Conservation (phyloP, 2,329 filamentous ascomycete genomes). For the Aspergillus aculeatinus region DNA sequence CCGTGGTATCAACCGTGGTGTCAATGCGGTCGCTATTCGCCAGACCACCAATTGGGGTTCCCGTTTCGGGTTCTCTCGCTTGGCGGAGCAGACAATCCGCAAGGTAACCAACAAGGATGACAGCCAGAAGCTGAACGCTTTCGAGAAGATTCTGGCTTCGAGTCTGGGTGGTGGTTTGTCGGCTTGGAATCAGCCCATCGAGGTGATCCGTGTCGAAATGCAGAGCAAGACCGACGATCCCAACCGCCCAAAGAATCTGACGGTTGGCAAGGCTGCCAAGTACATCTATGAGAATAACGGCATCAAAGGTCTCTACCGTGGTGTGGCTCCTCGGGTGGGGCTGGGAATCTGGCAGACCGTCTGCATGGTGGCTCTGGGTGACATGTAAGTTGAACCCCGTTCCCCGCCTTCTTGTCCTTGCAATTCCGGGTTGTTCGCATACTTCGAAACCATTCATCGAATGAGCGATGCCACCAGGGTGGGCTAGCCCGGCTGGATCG, state of each 20-base stretch:
- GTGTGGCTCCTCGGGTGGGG: constrained; percentile 89
- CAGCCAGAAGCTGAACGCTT: constrained; percentile 70
- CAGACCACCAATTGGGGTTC: constrained; percentile 99
- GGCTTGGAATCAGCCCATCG: constrained; percentile 99
- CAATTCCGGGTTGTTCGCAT: constrained; percentile 1
- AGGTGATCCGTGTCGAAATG: constrained; percentile 99
- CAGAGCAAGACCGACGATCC: constrained; percentile 98
- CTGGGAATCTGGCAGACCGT: constrained; percentile 98
- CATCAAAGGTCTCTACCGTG: constrained; percentile 88
- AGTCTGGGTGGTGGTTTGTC: constrained; percentile 88
- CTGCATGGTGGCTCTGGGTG: constrained; percentile 98
- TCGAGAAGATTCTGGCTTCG: constrained; percentile 87
- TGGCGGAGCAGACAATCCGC: constrained; percentile 88
- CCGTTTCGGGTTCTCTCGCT: constrained; percentile 87
- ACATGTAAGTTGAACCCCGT: constrained; percentile 68
- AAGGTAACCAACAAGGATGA: constrained; percentile 74
- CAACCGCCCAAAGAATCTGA: constrained; percentile 99
- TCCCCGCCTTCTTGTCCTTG: not conserved
- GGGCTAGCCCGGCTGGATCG: not conserved
- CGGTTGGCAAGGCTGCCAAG: constrained; percentile 73
- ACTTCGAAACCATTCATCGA: not conserved
- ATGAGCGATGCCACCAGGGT: not conserved
- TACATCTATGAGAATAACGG: constrained; percentile 95
- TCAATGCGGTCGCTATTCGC: constrained; percentile 96
- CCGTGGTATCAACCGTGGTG: constrained; percentile 93